Evolutionary conservation across 1,284 basidiomycete genomes (phyloP).

Genomic region (Fistulinella cinereoalba): DNA sequence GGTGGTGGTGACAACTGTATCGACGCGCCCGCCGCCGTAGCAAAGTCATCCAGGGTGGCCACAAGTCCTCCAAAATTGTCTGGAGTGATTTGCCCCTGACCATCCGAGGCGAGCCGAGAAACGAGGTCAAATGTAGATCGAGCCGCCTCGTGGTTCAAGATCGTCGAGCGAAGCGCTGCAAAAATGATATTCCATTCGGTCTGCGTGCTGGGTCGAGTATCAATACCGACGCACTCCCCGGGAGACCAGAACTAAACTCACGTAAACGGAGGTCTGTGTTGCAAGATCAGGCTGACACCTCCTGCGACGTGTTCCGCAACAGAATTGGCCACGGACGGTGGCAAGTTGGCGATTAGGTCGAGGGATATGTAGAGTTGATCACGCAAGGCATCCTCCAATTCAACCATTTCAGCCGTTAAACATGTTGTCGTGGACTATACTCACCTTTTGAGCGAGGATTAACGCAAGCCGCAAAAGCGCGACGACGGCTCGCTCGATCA

Average conservation of each 20-base stretch:
- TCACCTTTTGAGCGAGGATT: slow-evolving; percentile 74
- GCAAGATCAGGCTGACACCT: slow-evolving; percentile 78
- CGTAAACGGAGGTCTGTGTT: slow-evolving; percentile 75
- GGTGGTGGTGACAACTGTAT: slow-evolving; percentile 55
- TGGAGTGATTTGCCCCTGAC: slow-evolving; percentile 54
- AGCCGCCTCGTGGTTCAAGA: slow-evolving; percentile 86
- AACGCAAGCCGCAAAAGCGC: slow-evolving; percentile 78
- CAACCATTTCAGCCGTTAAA: background rate
- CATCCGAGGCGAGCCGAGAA: slow-evolving; percentile 57
- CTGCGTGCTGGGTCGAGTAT: slow-evolving; percentile 56
- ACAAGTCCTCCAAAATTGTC: slow-evolving; percentile 87
- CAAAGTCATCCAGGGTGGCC: slow-evolving; percentile 85
- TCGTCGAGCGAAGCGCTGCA: slow-evolving; percentile 83
- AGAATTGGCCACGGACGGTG: slow-evolving; percentile 72
- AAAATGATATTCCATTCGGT: slow-evolving; percentile 97
- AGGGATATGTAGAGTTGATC: slow-evolving; percentile 95
- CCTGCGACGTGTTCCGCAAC: slow-evolving; percentile 90
- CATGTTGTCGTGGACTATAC: slow-evolving; percentile 24
- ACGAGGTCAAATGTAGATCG: slow-evolving; percentile 81
- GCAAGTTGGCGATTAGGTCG: slow-evolving; percentile 83
- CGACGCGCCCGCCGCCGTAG: slow-evolving; percentile 63
- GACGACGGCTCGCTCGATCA: slow-evolving; percentile 96
- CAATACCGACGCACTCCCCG: background rate
- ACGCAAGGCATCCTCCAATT: slow-evolving; percentile 61
- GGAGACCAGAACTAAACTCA: slow-evolving; percentile 29